Evolutionary conservation across 139 green algal genomes (phyloP), one percentile per base, ranked within the genome.

Genomic region (Marvania coccoides): DNA sequence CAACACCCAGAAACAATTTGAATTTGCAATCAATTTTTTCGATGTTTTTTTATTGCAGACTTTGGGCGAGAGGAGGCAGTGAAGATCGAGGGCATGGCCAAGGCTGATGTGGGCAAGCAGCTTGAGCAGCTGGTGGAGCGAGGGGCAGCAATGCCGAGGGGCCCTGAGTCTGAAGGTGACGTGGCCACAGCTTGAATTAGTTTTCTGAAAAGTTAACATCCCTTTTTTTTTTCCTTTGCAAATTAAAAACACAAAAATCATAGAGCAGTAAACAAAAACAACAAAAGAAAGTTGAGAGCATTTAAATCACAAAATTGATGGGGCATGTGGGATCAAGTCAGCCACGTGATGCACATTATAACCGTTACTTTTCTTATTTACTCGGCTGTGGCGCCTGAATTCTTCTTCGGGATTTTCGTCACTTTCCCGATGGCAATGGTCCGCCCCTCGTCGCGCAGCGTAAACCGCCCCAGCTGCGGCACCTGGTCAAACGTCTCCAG

Each of bases 391-490:
- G 51, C 51, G 28, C 9, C 51, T 9, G 12, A 9, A 9, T 42
- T 34, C 51, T 67, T 68, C 56, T 87, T 85, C 23, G 88, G 88
- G 56, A 96, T 63, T 63, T 89, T 88, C 9, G 84, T 90, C 42
- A 98, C 81, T 75, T 97, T 98, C 56, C 92, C 92, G 48, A 98
- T 95, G 47, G 92, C 92, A 47, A 98, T 93, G 31, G 92, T 98
- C 56, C 83, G 77, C 6, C 92, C 92, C 72, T 95, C 88, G 58
- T 98, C 92, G 5, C 92, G 80, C 60, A 98, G 75, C 34, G 91
- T 96, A 81, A 98, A 95, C 63, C 92, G 83, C 2, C 92, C 92
- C 46, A 98, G 77, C 67, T 80, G 72, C 14, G 88, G 71, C 40
- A 95, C 73, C 5, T 78, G 70, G 45, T 85, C 65, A 71, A 97